Base-by-base conservation (phyloP, 495 filamentous ascomycete species). In the Penicillium subrubescens region DNA sequence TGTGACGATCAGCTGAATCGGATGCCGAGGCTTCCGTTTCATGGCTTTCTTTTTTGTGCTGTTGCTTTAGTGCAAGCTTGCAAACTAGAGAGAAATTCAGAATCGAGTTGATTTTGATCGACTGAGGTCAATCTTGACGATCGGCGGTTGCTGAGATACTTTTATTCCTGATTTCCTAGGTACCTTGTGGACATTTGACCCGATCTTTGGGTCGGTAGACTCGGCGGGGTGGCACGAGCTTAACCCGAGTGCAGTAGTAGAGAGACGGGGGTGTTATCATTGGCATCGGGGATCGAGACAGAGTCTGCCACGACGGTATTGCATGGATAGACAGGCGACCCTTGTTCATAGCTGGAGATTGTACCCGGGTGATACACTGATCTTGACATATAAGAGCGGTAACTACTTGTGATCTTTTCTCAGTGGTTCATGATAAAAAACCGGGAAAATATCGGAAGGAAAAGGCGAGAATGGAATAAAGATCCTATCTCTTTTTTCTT, bases 151-250 rank as follows among this genome's bases (percentile, higher is more conserved):
- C 48, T 63, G 31, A 60, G 29, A 8, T 52, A 65, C 61, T 73
- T 71, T 68, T 73, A 73, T 73, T 64, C 57, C 39, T 65, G 31
- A 27, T 64, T 60, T 34, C 10, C 7, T 63, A 71, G 65, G 71
- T 67, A 73, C 71, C 71, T 73, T 73, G 71, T 55, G 68, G 66
- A 68, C 65, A 73, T 63, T 63, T 34, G 63, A 63, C 59, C 68
- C 61, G 63, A 63, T 59, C 10, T 52, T 71, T 29, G 54, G 65
- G 34, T 50, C 46, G 14, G 54, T 66, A 52, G 51, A 48, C 59
- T 70, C 60, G n/a, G 50, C 39, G 53, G 60, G 50, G 50, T 48
- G 19, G 19, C 44, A 15, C 29, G 61, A 64, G 64, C 67, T 57
- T 61, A 64, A 59, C 44, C 27, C 41, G 50, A 53, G 35, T 53